Percentiles rank a stretch among this genome's conserved stretches.
Conservation (phyloP, 2,329 filamentous ascomycete genomes). For the Colletotrichum magnum region DNA sequence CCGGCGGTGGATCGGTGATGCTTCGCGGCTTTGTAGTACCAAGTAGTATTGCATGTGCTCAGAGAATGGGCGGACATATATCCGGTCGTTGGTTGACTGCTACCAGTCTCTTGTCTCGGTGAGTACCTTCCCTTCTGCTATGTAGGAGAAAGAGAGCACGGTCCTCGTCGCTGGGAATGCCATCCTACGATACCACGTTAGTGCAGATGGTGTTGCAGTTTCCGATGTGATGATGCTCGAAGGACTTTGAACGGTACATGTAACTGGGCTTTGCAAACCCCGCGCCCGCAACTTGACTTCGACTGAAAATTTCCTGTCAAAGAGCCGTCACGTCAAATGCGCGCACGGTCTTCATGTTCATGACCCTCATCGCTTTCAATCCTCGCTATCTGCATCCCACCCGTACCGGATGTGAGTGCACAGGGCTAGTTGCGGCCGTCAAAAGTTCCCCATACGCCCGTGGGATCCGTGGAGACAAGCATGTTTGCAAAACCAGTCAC, state of each 20-base stretch:
- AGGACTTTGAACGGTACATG: neutral
- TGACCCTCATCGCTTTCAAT: neutral
- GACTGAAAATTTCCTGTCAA: too few species aligned
- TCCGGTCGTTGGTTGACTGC: neutral
- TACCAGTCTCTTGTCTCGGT: neutral
- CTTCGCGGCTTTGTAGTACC: neutral
- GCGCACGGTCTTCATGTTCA: constrained; percentile 17
- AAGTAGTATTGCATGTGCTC: neutral
- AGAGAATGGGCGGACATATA: neutral
- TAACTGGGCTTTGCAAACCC: neutral
- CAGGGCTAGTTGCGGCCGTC: neutral
- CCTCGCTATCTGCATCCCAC: neutral
- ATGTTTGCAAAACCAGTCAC: neutral
- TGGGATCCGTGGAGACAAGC: neutral
- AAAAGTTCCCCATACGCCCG: neutral
- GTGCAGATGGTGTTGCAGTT: constrained; percentile 12
- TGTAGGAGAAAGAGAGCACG: neutral
- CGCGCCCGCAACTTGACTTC: neutral
- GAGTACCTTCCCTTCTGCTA: constrained; percentile 2
- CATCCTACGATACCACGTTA: constrained; percentile 6
- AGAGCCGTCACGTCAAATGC: constrained; percentile 4
- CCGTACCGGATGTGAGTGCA: neutral
- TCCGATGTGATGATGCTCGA: neutral
- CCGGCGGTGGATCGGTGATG: constrained; percentile 7
- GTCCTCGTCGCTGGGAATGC: constrained; percentile 7